Evolutionary conservation across 2,329 filamentous ascomycete species (phyloP).

Genomic region (Exophiala sp.): DNA sequence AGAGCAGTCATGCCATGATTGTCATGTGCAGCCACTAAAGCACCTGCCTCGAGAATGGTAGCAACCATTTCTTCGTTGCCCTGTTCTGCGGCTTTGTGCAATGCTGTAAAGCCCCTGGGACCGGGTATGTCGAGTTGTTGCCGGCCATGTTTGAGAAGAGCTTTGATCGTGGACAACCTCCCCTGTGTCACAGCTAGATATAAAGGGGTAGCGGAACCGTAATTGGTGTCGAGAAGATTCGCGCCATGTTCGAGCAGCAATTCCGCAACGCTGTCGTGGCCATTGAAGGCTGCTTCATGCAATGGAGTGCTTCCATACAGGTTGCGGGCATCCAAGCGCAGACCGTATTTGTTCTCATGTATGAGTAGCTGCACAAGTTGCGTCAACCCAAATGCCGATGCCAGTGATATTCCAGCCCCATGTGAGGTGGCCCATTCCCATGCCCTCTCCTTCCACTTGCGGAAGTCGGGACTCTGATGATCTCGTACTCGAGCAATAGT

Average conservation of each 20-base stretch:
- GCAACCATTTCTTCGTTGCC: constrained; percentile 30
- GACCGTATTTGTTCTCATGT: constrained; percentile 2
- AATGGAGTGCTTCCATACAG: constrained; percentile 26
- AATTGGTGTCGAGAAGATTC: constrained; percentile 18
- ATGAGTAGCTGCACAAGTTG: constrained; percentile 22
- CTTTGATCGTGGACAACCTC: constrained; percentile 14
- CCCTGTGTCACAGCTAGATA: constrained; percentile 25
- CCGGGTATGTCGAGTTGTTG: constrained; percentile 21
- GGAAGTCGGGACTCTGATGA: constrained; percentile 6
- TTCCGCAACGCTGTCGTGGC: constrained; percentile 20
- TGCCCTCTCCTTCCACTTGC: constrained; percentile 16
- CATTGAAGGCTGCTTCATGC: constrained; percentile 23
- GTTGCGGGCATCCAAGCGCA: constrained; percentile 30
- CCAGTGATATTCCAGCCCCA: constrained; percentile 25
- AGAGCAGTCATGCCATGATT: constrained; percentile 21
- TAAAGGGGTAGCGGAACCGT: constrained; percentile 22
- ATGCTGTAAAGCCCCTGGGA: constrained; percentile 25
- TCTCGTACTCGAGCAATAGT: constrained; percentile 23
- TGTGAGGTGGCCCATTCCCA: constrained; percentile 22
- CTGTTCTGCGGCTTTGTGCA: constrained; percentile 29
- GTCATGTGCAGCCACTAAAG: constrained; percentile 27
- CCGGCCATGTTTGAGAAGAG: constrained; percentile 21
- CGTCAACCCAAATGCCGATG: constrained; percentile 22
- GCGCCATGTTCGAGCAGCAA: constrained; percentile 24
- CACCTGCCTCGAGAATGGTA: constrained; percentile 27